Percentiles rank a stretch among this genome's conserved stretches.
Evolutionary conservation across 306 rosid species (phyloP).

Genomic region (Ormosia emarginata): DNA sequence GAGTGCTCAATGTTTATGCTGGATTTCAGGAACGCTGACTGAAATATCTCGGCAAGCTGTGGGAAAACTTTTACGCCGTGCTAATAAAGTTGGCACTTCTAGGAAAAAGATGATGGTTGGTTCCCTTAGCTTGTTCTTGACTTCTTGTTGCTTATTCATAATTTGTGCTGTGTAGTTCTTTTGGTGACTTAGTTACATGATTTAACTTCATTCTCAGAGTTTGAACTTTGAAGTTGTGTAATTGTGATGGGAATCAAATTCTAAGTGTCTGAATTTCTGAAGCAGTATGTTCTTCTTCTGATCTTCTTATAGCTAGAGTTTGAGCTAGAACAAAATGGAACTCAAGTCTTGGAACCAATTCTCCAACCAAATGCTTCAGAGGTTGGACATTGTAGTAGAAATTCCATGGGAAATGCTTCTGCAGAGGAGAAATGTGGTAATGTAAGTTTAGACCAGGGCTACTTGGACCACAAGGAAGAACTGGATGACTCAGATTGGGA

Average conservation of each 20-base stretch:
- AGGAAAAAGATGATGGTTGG: slow-evolving; percentile 32
- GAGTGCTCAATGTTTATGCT: slow-evolving; percentile 4
- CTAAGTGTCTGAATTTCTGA: not conserved
- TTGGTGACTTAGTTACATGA: not conserved
- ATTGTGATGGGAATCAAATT: not conserved
- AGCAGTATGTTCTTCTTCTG: not conserved
- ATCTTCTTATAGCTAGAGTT: slow-evolving; percentile 42
- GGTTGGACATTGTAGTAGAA: slow-evolving; percentile 36
- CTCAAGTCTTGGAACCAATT: slow-evolving; percentile 29
- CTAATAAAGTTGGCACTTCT: slow-evolving; percentile 29
- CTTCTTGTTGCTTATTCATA: not conserved
- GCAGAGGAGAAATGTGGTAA: slow-evolving; percentile 32
- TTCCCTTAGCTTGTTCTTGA: not conserved
- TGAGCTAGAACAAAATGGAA: slow-evolving; percentile 36
- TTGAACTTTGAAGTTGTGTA: slow-evolving; percentile 1
- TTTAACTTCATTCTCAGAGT: not conserved
- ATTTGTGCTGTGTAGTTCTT: slow-evolving; percentile 6
- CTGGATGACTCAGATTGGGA: slow-evolving; percentile 83
- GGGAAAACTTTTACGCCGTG: slow-evolving; percentile 32
- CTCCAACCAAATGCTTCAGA: slow-evolving; percentile 32
- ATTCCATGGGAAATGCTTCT: slow-evolving; percentile 30
- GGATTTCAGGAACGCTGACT: slow-evolving; percentile 31
- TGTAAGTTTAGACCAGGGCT: slow-evolving; percentile 27
- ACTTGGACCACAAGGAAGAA: slow-evolving; percentile 46
- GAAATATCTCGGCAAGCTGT: slow-evolving; percentile 32